Percentiles rank a stretch among this genome's conserved stretches.
These are phyloP conservation scores for Silene conica DNA, from an alignment of 148 eudicot genomes.

Conservation along the genomic window DNA sequence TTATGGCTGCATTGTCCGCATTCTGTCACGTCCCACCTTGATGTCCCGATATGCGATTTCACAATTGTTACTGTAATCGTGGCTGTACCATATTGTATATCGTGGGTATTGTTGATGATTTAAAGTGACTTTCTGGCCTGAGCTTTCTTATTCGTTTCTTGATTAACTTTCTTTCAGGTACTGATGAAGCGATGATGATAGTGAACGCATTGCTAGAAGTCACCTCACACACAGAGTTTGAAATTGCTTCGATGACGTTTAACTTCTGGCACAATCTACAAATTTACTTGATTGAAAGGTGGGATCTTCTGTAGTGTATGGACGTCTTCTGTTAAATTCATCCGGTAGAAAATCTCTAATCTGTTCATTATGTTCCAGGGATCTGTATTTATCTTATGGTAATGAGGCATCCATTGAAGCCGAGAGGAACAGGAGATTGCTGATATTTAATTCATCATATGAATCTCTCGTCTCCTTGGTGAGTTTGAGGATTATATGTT, in stretches of 20 bases:
- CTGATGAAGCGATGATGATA: slow-evolving; percentile 87
- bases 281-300: slow-evolving; percentile 80
- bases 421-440: slow-evolving; percentile 72
- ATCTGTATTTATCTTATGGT: slow-evolving; percentile 49
- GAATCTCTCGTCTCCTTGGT: slow-evolving; percentile 96
- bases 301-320: slow-evolving; percentile 4
- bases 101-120: background rate
- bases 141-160: slow-evolving; percentile 7
- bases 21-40: background rate
- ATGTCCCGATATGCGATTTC: background rate
- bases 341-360: background rate
- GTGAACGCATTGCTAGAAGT: slow-evolving; percentile 86
- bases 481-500: slow-evolving; percentile 28
- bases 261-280: slow-evolving; percentile 99
- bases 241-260: slow-evolving; percentile 98
- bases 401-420: slow-evolving; percentile 70
- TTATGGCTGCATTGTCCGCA: background rate
- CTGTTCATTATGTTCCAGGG: slow-evolving; percentile 41
- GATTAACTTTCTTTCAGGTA: slow-evolving; percentile 49
- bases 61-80: background rate
- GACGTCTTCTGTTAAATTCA: slow-evolving; percentile 6
- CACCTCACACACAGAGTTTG: slow-evolving; percentile 91
- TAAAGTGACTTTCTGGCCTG: background rate
- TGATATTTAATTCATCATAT: slow-evolving; percentile 72
- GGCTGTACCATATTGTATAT: background rate